phyloP scores from a whole-genome alignment of 441 rosid species.

The Pelargonium cotyledonis region DNA sequence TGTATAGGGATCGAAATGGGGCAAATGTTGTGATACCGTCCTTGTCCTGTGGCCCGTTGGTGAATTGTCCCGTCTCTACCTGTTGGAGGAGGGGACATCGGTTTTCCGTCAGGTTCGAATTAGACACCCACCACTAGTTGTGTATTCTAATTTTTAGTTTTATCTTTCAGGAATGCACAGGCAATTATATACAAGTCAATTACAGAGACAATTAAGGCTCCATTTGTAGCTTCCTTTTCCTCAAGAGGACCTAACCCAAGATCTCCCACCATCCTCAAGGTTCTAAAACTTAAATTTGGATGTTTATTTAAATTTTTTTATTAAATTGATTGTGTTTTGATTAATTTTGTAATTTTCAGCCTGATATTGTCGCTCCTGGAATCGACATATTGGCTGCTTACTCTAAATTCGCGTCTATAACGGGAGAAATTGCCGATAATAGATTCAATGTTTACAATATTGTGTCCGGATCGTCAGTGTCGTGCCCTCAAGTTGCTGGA shows the following conservation, averaged over 20 bases:
- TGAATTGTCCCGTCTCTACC: too few relatives aligned
- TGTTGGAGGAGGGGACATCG: too few relatives aligned
- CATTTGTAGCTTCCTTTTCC: slow-evolving; percentile 37
- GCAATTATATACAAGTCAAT: slow-evolving; percentile 31
- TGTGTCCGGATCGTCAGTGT: slow-evolving; percentile 53
- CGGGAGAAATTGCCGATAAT: slow-evolving; percentile 2
- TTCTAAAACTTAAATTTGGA: not conserved
- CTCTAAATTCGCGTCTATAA: slow-evolving; percentile 22
- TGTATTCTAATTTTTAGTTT: too few relatives aligned
- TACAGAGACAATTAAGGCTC: slow-evolving; percentile 19
- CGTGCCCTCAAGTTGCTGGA: slow-evolving; percentile 54
- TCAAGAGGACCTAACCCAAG: slow-evolving; percentile 46
- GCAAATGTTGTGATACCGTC: too few relatives aligned
- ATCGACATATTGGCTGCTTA: slow-evolving; percentile 51
- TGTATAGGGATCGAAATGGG: too few relatives aligned
- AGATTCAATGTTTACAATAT: slow-evolving; percentile 31
- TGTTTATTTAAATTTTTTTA: too few relatives aligned
- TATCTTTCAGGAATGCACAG: slow-evolving; percentile 22
- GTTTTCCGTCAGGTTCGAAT: too few relatives aligned
- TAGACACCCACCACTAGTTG: too few relatives aligned
- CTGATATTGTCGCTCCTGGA: slow-evolving; percentile 46
- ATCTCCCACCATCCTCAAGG: slow-evolving; percentile 40
- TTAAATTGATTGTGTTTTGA: not conserved
- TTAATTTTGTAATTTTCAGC: slow-evolving; percentile 23
- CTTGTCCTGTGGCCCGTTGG: too few relatives aligned